Evolutionary conservation across 1,139 yeast genomes (phyloP).

Genomic region (Yamadazyma friedrichii): DNA sequence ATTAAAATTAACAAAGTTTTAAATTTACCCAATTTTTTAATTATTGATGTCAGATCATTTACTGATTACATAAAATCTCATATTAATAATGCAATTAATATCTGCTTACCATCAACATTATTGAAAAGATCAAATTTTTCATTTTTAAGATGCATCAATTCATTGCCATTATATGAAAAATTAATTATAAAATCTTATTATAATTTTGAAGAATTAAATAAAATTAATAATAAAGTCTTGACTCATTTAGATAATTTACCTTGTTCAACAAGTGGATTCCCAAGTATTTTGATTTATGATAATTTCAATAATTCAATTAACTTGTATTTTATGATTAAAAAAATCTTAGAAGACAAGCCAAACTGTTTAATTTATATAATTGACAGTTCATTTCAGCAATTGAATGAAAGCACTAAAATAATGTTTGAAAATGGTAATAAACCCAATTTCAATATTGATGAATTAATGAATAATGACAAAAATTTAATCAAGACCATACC

Average conservation of each 20-base stretch:
- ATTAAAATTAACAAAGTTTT: slow-evolving; percentile 8
- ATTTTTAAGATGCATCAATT: slow-evolving; percentile 53
- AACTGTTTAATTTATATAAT: slow-evolving; percentile 14
- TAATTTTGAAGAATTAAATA: slow-evolving; percentile 11
- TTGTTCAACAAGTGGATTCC: slow-evolving; percentile 31
- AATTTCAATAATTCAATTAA: slow-evolving; percentile 32
- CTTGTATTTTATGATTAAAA: slow-evolving; percentile 46
- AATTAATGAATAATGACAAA: slow-evolving; percentile 13
- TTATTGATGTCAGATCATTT: slow-evolving; percentile 72
- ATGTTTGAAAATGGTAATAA: slow-evolving; percentile 14
- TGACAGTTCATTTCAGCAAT: slow-evolving; percentile 10
- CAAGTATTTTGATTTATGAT: slow-evolving; percentile 30
- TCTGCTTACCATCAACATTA: slow-evolving; percentile 77
- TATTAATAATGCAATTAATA: slow-evolving; percentile 57
- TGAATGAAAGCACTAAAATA: neutral
- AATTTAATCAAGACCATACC: slow-evolving; percentile 12
- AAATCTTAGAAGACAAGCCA: slow-evolving; percentile 34
- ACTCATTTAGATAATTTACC: slow-evolving; percentile 17
- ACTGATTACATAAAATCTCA: slow-evolving; percentile 57
- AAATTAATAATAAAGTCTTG: slow-evolving; percentile 1
- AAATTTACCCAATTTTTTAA: slow-evolving; percentile 27
- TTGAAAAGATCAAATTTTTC: slow-evolving; percentile 67
- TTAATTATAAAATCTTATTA: slow-evolving; percentile 22
- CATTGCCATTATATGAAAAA: slow-evolving; percentile 50
- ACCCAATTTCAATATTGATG: slow-evolving; percentile 14